Base-by-base conservation (phyloP, 169 alveolate genomes). In the Cryptosporidium parvum region DNA sequence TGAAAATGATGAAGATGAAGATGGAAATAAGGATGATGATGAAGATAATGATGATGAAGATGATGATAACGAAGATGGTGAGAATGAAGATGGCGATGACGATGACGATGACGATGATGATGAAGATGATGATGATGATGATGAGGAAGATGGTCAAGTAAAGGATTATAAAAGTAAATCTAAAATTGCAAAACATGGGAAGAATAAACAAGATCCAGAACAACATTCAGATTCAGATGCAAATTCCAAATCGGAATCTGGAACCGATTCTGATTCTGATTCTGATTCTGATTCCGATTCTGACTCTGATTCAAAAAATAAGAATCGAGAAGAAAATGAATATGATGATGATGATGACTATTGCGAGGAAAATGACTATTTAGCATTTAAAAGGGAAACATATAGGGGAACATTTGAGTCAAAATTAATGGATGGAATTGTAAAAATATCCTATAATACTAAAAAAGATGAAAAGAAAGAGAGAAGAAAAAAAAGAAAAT, bases 401-500 rank as follows among this genome's bases (percentile, higher is more conserved):
- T 80, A 44, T 56, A 45, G 51, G 26, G 89, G 89, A 42, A 18
- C 6, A 16, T 26, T 80, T 42, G 73, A 80, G 21, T 62, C 68
- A 44, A 67, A 80, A 16, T 26, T 80, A 14, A 80, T 80, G 73
- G 75, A 80, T 62, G 89, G 89, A 18, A 8, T 37, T 23, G 45
- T 45, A 23, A 62, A 59, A 31, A 80, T 80, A 62, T 23, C 69
- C n/a, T 80, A 62, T 42, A 80, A 80, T 62, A 80, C 80, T 18
- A 67, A 62, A 44, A 62, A 65, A 42, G 89, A 62, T 67, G 62
- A 62, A 31, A 67, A 9, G 6, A 80, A 62, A 53, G 73, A 59
- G n/a, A 37, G 33, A 59, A 18, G 12, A 31, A 80, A 29, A 48
- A 59, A 39, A 48, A 62, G 35, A 6, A 80, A 62, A 23, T 21